phyloP scores from a whole-genome alignment of 169 alveolate genomes.

The Eimeria acervulina region DNA sequence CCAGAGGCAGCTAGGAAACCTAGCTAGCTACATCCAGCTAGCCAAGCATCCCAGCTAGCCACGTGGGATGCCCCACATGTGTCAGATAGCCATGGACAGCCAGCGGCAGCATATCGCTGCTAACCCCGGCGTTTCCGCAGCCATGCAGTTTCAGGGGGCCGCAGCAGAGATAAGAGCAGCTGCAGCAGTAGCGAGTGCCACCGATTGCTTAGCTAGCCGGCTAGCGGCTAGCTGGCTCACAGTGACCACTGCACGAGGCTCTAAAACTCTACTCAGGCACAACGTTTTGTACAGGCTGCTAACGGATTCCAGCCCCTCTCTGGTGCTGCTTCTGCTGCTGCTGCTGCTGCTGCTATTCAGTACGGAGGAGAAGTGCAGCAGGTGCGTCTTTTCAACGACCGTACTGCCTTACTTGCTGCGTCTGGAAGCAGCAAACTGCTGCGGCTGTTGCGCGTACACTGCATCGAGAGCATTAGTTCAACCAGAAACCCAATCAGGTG shows the following conservation, averaged over 20 bases:
- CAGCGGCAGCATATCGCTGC: background rate
- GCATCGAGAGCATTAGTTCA: conserved; percentile 18
- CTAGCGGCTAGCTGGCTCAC: background rate
- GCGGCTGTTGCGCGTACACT: conserved; percentile 34
- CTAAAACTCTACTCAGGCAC: background rate
- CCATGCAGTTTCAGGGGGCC: background rate
- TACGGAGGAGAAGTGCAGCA: conserved; percentile 65
- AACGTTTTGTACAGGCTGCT: background rate
- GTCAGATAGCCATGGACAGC: background rate
- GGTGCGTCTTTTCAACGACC: conserved; percentile 2
- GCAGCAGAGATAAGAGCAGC: background rate
- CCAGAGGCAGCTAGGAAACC: background rate
- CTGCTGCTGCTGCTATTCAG: conserved; percentile 59
- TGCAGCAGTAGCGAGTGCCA: background rate
- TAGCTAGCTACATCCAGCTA: background rate
- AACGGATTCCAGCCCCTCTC: background rate
- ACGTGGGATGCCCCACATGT: background rate
- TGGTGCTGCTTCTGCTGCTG: conserved; percentile 17
- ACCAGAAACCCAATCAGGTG: background rate
- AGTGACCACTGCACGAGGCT: background rate
- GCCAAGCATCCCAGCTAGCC: background rate
- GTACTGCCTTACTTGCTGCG: conserved; percentile 51
- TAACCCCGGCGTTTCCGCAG: conserved; percentile 31
- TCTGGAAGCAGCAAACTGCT: conserved; percentile 60
- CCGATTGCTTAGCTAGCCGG: too few species aligned